Evolutionary conservation across 208 protist genomes (phyloP).

Genomic region (Angomonas ambiguus): DNA sequence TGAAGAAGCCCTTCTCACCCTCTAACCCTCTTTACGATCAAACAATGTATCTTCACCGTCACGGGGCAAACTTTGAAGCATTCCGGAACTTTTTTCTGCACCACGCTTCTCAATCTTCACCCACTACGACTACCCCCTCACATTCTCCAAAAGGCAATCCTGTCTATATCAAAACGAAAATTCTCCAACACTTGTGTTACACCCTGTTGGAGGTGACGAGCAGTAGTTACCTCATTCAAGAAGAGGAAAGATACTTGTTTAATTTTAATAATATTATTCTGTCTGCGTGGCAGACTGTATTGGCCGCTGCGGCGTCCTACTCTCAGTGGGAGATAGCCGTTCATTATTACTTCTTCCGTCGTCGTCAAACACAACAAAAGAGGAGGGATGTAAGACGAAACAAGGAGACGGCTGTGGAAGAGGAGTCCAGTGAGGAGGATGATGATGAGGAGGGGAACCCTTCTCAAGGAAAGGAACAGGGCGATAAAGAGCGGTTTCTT

Average conservation of each 20-base stretch:
- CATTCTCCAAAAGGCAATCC: background rate
- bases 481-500: too few species aligned
- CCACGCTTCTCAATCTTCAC: too few species aligned
- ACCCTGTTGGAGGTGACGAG: background rate
- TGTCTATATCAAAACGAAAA: slow-evolving; percentile 3
- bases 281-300: background rate
- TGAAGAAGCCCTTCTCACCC: too few species aligned
- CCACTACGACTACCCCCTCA: too few species aligned
- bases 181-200: background rate
- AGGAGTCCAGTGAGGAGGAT: background rate
- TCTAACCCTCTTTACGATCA: too few species aligned
- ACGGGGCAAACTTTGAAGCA: too few species aligned
- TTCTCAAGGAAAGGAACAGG: too few species aligned
- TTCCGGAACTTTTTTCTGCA: too few species aligned
- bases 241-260: background rate
- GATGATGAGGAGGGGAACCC: background rate
- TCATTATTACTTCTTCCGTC: too few species aligned
- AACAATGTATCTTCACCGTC: too few species aligned
- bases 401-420: background rate
- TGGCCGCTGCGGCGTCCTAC: background rate
- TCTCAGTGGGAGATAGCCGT: background rate
- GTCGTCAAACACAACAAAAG: background rate
- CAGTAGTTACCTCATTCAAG: background rate
- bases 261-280: slow-evolving; percentile 1
- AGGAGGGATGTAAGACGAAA: background rate